Percentiles rank a stretch among this genome's conserved stretches.
These are phyloP conservation scores for Austroboletus eburneus DNA, from an alignment of 768 basidiomycete genomes.

Conservation along the genomic window DNA sequence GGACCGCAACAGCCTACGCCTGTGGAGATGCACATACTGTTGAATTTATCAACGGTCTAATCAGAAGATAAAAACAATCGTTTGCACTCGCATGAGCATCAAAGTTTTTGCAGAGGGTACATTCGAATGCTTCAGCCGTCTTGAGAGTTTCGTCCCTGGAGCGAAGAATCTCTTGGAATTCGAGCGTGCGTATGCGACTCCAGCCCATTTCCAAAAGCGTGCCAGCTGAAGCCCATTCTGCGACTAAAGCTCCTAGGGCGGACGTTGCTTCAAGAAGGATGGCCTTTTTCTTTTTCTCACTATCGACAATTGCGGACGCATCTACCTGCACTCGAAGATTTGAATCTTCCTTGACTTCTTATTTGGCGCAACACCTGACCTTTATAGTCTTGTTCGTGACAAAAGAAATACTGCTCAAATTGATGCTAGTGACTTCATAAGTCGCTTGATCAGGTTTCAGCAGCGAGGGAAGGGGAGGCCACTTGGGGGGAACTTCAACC, in stretches of 20 bases:
- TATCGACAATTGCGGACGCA: constrained; percentile 61
- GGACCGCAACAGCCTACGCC: constrained; percentile 65
- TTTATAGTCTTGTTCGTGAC: constrained; percentile 71
- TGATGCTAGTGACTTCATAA: constrained; percentile 65
- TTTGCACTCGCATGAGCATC: constrained; percentile 61
- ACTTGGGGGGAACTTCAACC: constrained; percentile 63
- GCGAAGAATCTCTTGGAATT: constrained; percentile 83
- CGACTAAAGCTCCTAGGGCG: constrained; percentile 45
- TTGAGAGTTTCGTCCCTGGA: constrained; percentile 48
- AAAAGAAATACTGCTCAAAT: constrained; percentile 69
- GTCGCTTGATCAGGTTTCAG: constrained; percentile 47
- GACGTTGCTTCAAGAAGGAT: constrained; percentile 51
- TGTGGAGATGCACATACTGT: constrained; percentile 77
- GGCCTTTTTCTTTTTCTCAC: constrained; percentile 60
- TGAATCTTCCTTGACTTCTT: not conserved
- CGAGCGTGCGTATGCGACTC: constrained; percentile 75
- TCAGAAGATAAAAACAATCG: not conserved
- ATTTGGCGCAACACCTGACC: constrained; percentile 58
- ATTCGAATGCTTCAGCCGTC: constrained; percentile 42
- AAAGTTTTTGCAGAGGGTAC: constrained; percentile 64
- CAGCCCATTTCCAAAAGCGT: constrained; percentile 78
- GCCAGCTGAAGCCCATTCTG: constrained; percentile 51
- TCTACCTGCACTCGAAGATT: constrained; percentile 53
- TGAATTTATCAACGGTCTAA: constrained; percentile 7
- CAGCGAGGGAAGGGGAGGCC: constrained; percentile 60